A percentile compares a stretch with the other conserved stretches of the same genome.
These are phyloP conservation scores for Emmonsia crescens DNA, from an alignment of 2,329 filamentous ascomycete genomes.

Conservation along the genomic window DNA sequence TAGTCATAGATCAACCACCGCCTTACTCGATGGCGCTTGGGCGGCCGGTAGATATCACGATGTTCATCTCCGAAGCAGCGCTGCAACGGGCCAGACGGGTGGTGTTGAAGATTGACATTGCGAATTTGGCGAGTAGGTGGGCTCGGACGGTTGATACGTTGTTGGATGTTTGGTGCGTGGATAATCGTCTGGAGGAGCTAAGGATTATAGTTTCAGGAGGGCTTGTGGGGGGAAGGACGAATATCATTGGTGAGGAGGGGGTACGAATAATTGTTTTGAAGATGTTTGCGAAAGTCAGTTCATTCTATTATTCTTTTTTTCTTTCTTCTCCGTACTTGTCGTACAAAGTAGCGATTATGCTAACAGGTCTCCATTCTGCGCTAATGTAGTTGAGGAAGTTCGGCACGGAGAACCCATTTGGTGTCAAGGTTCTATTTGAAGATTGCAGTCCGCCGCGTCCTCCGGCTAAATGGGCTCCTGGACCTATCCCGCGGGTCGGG, in stretches of 20 bases:
- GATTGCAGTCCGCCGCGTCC: background rate
- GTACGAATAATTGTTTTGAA: background rate
- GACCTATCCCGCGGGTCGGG: background rate
- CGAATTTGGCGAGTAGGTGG: background rate
- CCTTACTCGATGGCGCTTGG: slow-evolving; percentile 6
- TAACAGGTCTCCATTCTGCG: background rate
- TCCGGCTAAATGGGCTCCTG: background rate
- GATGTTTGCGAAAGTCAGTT: slow-evolving; percentile 2
- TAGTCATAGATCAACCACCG: slow-evolving; percentile 16
- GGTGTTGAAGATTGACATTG: slow-evolving; percentile 10
- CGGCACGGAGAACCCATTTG: background rate
- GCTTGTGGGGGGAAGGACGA: background rate
- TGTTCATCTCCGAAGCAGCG: slow-evolving; percentile 12
- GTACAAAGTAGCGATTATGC: too few species aligned
- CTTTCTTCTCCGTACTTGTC: background rate
- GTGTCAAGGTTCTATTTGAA: background rate
- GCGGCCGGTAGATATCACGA: slow-evolving; percentile 12
- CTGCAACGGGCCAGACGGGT: slow-evolving; percentile 13
- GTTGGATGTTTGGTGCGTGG: slow-evolving; percentile 11
- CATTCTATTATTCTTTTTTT: background rate
- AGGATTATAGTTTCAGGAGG: background rate
- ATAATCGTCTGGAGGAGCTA: slow-evolving; percentile 11
- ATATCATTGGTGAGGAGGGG: background rate
- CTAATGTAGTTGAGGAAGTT: background rate
- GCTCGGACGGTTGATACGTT: slow-evolving; percentile 11